Evolutionary conservation across 768 basidiomycete species (phyloP).

Genomic region (Termitomyces sp.): DNA sequence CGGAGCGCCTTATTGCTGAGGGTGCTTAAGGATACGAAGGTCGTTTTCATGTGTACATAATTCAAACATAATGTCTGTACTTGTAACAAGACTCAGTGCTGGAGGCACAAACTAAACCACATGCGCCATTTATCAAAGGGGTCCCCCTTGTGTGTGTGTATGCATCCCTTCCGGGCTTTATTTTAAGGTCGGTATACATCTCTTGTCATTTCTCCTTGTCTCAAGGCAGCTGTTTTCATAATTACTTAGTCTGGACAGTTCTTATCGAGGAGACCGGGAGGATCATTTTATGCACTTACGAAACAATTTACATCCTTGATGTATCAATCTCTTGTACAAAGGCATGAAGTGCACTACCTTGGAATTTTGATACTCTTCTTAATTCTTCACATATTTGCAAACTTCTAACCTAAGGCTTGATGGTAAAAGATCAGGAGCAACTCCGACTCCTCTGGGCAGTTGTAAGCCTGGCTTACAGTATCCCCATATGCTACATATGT

Average conservation of each 20-base stretch:
- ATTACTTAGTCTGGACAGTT: background rate
- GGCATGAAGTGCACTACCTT: background rate
- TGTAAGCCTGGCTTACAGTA: too few relatives aligned
- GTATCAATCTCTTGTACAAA: background rate
- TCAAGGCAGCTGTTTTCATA: background rate
- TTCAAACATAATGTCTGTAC: background rate
- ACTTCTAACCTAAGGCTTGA: too few relatives aligned
- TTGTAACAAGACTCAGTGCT: background rate
- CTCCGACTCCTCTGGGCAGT: too few relatives aligned
- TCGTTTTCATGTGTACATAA: background rate
- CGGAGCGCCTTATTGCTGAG: slow-evolving; percentile 60
- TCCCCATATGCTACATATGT: too few relatives aligned
- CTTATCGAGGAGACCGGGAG: background rate
- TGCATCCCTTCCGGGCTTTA: too few relatives aligned
- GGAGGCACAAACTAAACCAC: too few relatives aligned
- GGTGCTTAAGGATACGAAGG: slow-evolving; percentile 24
- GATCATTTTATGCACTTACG: background rate
- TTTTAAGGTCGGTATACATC: too few relatives aligned
- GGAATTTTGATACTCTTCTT: too few relatives aligned
- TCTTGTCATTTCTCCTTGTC: background rate
- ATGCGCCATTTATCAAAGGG: too few relatives aligned
- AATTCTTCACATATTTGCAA: background rate
- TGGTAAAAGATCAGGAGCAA: too few relatives aligned
- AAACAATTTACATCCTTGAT: background rate
- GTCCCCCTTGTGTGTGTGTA: too few relatives aligned